Conservation (phyloP, 2,329 filamentous ascomycete species). For the Trichothecium sympodiale region DNA sequence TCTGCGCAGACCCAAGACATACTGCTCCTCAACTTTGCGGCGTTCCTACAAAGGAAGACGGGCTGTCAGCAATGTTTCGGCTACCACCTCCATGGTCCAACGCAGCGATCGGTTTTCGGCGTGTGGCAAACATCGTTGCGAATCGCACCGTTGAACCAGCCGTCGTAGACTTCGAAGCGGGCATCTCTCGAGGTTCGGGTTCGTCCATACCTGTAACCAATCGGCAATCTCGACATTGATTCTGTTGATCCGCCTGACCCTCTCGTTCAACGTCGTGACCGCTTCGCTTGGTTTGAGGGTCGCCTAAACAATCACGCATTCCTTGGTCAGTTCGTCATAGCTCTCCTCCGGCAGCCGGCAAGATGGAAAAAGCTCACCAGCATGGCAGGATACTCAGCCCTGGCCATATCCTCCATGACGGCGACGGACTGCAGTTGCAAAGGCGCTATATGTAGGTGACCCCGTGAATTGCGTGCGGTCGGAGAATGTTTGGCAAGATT, state of each 20-base stretch:
- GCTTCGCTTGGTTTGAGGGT: slow-evolving; percentile 74
- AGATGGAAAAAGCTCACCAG: slow-evolving; percentile 53
- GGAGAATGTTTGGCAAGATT: no score
- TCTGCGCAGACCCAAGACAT: slow-evolving; percentile 72
- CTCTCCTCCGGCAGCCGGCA: neutral
- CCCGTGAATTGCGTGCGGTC: no score
- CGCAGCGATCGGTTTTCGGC: slow-evolving; percentile 5
- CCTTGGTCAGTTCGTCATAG: slow-evolving; percentile 3
- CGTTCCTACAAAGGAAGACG: slow-evolving; percentile 59
- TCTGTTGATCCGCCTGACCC: slow-evolving; percentile 75
- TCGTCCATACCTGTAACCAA: slow-evolving; percentile 72
- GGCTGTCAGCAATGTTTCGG: neutral
- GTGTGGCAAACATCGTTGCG: no score
- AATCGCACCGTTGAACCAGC: neutral
- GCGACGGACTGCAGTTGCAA: no score
- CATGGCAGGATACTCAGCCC: slow-evolving; percentile 87
- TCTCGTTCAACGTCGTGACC: slow-evolving; percentile 70
- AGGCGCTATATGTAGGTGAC: no score
- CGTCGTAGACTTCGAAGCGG: no score
- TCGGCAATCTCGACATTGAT: slow-evolving; percentile 88
- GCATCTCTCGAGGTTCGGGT: neutral
- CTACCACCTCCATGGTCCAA: slow-evolving; percentile 3
- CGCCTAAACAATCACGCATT: slow-evolving; percentile 40
- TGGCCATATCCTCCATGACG: slow-evolving; percentile 63
- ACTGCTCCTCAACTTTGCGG: slow-evolving; percentile 81